These are phyloP conservation scores for Eucalyptus lansdowneana DNA, from an alignment of 345 rosid species.

Conservation along the genomic window DNA sequence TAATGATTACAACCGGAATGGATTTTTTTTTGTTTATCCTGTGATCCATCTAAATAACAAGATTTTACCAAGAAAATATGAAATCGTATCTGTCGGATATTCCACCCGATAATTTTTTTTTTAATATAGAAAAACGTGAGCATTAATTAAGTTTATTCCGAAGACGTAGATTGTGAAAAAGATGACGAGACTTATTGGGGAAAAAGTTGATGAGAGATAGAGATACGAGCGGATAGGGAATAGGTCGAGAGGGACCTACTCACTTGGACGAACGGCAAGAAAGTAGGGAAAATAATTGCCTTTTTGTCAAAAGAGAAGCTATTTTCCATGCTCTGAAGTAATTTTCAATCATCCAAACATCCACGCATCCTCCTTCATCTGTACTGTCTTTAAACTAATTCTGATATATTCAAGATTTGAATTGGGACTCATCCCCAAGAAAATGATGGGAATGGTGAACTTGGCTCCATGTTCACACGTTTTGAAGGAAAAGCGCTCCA, in stretches of 20 bases:
- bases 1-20: background rate
- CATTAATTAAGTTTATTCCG: background rate
- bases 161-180: background rate
- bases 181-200: background rate
- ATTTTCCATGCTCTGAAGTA: background rate
- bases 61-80: background rate
- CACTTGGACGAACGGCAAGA: background rate
- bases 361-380: background rate
- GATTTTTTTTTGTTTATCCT: background rate
- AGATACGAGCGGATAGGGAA: background rate
- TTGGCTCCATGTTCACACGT: background rate
- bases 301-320: background rate
- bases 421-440: background rate
- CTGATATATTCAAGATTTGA: background rate
- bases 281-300: background rate
- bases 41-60: background rate
- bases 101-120: background rate
- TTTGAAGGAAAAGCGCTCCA: background rate
- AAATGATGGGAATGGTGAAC: background rate
- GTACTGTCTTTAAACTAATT: background rate
- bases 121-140: background rate
- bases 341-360: background rate
- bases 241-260: background rate
- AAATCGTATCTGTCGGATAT: background rate
- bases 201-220: background rate